Evolutionary conservation across 805 yeast species (phyloP).

Genomic region (Candida quercuum): DNA sequence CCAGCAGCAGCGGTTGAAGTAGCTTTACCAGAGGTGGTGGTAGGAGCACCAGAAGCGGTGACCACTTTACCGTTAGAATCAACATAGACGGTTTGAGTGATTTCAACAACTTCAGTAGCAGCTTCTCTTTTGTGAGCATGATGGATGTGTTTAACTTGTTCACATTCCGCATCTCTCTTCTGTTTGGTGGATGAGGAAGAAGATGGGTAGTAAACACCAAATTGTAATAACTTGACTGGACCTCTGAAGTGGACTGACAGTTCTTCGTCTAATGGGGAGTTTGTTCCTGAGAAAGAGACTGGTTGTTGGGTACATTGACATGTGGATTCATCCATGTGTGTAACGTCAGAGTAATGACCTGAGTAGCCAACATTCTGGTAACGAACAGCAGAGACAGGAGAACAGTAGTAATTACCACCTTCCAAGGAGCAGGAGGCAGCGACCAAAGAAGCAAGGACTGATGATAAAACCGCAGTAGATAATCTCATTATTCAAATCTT

Average conservation of each 20-base stretch:
- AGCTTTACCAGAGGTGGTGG: slow-evolving; percentile 24
- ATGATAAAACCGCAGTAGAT: slow-evolving; percentile 18
- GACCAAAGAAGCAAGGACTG: slow-evolving; percentile 18
- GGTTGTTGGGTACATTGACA: slow-evolving; percentile 67
- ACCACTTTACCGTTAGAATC: slow-evolving; percentile 46
- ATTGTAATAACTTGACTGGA: slow-evolving; percentile 72
- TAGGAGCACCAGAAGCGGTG: slow-evolving; percentile 14
- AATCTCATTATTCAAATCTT: too few relatives aligned
- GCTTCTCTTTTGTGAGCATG: slow-evolving; percentile 53
- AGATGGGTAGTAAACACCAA: slow-evolving; percentile 83
- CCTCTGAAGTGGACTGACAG: slow-evolving; percentile 88
- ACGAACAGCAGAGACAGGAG: slow-evolving; percentile 56
- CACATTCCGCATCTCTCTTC: slow-evolving; percentile 36
- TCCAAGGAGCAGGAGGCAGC: slow-evolving; percentile 37
- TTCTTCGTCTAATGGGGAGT: slow-evolving; percentile 83
- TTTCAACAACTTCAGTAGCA: slow-evolving; percentile 60
- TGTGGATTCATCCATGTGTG: slow-evolving; percentile 63
- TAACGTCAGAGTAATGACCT: slow-evolving; percentile 78
- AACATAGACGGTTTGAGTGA: slow-evolving; percentile 74
- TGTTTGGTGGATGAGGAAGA: slow-evolving; percentile 34
- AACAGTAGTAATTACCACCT: slow-evolving; percentile 83
- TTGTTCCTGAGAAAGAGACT: slow-evolving; percentile 57
- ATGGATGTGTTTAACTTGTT: slow-evolving; percentile 33
- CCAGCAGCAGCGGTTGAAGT: slow-evolving; percentile 21
- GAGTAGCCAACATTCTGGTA: slow-evolving; percentile 77